Evolutionary conservation across 2,329 filamentous ascomycete species (phyloP).

Genomic region (Anthostomella pinea): DNA sequence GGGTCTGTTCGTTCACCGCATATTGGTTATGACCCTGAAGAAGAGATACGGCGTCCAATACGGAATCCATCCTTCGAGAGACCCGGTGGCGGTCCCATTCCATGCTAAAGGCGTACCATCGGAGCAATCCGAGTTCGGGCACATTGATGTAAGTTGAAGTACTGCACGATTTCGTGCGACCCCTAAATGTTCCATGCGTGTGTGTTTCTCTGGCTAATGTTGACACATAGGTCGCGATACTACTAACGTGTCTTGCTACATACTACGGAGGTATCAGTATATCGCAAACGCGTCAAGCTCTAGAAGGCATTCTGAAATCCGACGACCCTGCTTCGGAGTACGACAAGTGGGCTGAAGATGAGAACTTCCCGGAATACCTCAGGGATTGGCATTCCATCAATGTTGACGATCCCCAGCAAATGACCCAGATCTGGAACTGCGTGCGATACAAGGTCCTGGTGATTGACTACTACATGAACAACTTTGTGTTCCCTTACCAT

Average conservation of each 20-base stretch:
- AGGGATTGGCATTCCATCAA: constrained; percentile 57
- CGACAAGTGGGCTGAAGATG: constrained; percentile 44
- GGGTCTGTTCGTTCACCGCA: constrained; percentile 58
- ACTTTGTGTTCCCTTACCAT: constrained; percentile 62
- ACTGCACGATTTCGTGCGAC: background rate
- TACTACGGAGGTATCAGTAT: constrained; percentile 59
- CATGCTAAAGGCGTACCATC: constrained; percentile 63
- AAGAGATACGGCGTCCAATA: constrained; percentile 69
- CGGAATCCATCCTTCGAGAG: constrained; percentile 51
- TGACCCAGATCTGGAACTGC: constrained; percentile 47
- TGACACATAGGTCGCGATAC: constrained; percentile 52
- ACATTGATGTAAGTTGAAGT: constrained; percentile 45
- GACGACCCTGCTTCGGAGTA: constrained; percentile 59
- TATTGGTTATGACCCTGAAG: constrained; percentile 57
- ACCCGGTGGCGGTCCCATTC: constrained; percentile 65
- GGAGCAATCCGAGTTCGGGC: constrained; percentile 62
- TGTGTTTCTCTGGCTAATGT: no score
- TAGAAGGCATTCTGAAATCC: constrained; percentile 50
- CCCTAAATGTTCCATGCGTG: no score
- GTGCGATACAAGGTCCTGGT: constrained; percentile 48
- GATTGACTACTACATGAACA: constrained; percentile 60
- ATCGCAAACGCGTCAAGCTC: constrained; percentile 45
- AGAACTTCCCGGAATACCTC: constrained; percentile 43
- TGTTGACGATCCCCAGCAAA: constrained; percentile 52
- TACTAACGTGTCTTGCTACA: constrained; percentile 63